Conservation (phyloP, 148 eudicot genomes). For the Silene latifolia region DNA sequence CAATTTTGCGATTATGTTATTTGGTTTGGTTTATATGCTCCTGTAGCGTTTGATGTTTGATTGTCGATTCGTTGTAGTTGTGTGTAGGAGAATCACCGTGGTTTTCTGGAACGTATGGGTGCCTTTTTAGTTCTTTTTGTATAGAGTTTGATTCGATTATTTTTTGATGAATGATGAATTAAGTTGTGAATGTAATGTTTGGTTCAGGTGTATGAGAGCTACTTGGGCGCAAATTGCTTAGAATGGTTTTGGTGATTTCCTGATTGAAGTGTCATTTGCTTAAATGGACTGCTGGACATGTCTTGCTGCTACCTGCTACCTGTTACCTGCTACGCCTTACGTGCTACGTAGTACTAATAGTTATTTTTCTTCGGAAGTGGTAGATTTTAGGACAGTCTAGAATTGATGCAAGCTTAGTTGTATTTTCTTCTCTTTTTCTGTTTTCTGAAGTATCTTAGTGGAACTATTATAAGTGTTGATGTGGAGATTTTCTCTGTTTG, state of each 20-base stretch:
- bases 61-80: not conserved
- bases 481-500: conserved; percentile 1
- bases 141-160: not conserved
- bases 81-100: not conserved
- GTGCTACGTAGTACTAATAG: conserved; percentile 14
- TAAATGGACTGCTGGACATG: conserved; percentile 77
- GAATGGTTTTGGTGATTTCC: conserved; percentile 89
- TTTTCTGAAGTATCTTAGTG: no score
- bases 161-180: conserved; percentile 51
- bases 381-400: conserved; percentile 28
- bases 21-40: conserved; percentile 16
- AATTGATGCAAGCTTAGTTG: conserved; percentile 21
- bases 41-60: not conserved
- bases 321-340: conserved; percentile 22
- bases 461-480: conserved; percentile 13
- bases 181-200: conserved; percentile 62
- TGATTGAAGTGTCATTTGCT: conserved; percentile 84
- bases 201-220: conserved; percentile 92
- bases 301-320: conserved; percentile 60
- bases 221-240: conserved; percentile 85
- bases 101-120: not conserved
- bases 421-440: not conserved
- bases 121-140: not conserved
- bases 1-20: not conserved
- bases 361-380: conserved; percentile 26